Conservation (phyloP, 805 yeast genomes). For the Yarrowia osloensis region DNA sequence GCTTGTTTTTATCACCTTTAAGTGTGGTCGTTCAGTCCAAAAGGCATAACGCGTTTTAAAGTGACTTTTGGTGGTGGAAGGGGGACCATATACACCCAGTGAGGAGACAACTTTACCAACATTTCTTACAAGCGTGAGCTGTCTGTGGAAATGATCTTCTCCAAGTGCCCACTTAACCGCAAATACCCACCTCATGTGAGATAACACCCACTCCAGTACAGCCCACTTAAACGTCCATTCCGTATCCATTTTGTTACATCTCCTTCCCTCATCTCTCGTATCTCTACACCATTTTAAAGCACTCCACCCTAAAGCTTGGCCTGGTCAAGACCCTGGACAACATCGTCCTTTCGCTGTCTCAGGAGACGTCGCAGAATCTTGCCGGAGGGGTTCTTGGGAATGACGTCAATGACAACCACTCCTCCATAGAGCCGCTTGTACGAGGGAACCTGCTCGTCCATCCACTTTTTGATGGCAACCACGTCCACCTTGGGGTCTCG, state of each 20-base stretch:
- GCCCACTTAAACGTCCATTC: no score
- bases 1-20: neutral
- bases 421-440: constrained; percentile 41
- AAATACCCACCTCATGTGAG: no score
- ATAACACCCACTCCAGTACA: no score
- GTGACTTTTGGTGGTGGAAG: no score
- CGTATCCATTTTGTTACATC: no score
- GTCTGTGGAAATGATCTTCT: no score
- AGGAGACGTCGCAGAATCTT: constrained; percentile 88
- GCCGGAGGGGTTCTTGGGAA: constrained; percentile 91
- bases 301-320: constrained; percentile 27
- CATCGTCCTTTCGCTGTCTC: constrained; percentile 52
- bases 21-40: neutral
- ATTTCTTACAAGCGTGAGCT: no score
- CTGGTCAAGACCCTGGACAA: constrained; percentile 4
- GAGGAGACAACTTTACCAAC: no score
- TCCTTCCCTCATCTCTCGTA: no score
- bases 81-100: no score
- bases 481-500: constrained; percentile 29
- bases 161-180: no score
- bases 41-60: neutral
- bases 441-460: constrained; percentile 37
- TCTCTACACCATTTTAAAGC: no score
- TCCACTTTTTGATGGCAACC: constrained; percentile 35
- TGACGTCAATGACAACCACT: constrained; percentile 69